Conservation (phyloP, 768 basidiomycete species). For the Trametes cingulata region DNA sequence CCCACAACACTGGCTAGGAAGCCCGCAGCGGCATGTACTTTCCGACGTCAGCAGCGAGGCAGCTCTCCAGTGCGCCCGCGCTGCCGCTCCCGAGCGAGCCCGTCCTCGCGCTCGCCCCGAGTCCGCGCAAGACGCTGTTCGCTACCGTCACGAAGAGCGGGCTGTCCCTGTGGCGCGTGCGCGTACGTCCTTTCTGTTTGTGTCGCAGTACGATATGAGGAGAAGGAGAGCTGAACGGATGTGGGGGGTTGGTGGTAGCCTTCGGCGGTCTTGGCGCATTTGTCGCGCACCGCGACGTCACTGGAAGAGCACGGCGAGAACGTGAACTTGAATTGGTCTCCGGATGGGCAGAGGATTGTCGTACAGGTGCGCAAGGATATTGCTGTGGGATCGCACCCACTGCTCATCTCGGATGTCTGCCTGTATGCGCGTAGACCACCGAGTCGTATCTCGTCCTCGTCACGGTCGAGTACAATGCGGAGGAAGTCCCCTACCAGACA, state of each 20-base stretch:
- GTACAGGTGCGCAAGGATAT: constrained; percentile 60
- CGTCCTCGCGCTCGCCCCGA: constrained; percentile 59
- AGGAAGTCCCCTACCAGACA: constrained; percentile 56
- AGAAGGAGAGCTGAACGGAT: constrained; percentile 11
- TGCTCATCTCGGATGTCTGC: neutral
- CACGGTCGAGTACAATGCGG: constrained; percentile 57
- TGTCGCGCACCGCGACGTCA: constrained; percentile 76
- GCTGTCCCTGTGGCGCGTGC: constrained; percentile 80
- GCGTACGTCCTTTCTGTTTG: constrained; percentile 50
- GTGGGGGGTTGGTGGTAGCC: constrained; percentile 47
- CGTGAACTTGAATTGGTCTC: constrained; percentile 73
- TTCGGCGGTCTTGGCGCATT: constrained; percentile 65
- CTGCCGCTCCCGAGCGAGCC: constrained; percentile 73
- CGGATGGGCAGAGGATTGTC: constrained; percentile 76
- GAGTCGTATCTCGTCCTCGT: constrained; percentile 79
- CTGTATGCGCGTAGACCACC: constrained; percentile 58
- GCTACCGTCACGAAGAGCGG: constrained; percentile 70
- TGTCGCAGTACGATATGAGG: neutral
- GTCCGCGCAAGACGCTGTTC: constrained; percentile 77
- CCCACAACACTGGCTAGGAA: neutral
- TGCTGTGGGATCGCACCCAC: no score
- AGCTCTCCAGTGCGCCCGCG: constrained; percentile 67
- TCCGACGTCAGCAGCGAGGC: constrained; percentile 76
- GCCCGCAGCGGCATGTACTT: constrained; percentile 64
- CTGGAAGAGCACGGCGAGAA: constrained; percentile 86